Base-by-base conservation (phyloP, 2,329 filamentous ascomycete species). In the Plenodomus biglobosus region DNA sequence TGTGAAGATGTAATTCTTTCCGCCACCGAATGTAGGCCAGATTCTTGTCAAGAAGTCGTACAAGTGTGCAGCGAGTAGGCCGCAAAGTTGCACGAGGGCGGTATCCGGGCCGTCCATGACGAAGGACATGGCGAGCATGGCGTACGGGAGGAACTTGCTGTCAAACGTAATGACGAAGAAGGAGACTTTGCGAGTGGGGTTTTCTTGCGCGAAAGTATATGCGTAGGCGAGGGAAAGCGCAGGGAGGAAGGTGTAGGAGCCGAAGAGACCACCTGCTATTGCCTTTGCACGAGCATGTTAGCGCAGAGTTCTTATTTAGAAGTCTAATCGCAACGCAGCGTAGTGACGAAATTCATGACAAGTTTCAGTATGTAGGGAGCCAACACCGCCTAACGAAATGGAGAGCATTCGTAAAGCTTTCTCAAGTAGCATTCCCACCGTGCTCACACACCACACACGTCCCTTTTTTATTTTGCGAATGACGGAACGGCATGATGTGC, bases 1-100 rank as follows among this genome's bases (percentile, higher is more conserved):
- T 0, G 91, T 94, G 13, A 80, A 77, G 30, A 96, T 78, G 40
- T 86, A 79, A 65, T 92, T 95, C 42, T 77, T 79, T 0, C 94
- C 94, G 46, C 89, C 88, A 24, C 91, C 92, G 66, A 94, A 94
- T 46, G 88, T 84, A 4, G 94, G 94, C 79, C 91, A 97, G 36
- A 96, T 80, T 40, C 89, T 83, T 2, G 88, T 90, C 41, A 96
- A 72, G 66, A 97, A 99, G 69, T 97, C 89, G 73, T 90, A 95
- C 17, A 94, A 65, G 70, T 99, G 94, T 3, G 92, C 92, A 11
- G 92, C 89, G 37, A 95, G 56, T 10, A 99, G 78, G n/a, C 94
- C 94, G 27, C 83, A 88, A 3, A 84, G 71, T 65, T 95, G 85
- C 3, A 85, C 64, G 46, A 88, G 66, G 10, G 88, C 80, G 16